These are phyloP conservation scores for Apophysomyces ossiformis DNA, from an alignment of 371 early-diverging fungal species.

Conservation along the genomic window DNA sequence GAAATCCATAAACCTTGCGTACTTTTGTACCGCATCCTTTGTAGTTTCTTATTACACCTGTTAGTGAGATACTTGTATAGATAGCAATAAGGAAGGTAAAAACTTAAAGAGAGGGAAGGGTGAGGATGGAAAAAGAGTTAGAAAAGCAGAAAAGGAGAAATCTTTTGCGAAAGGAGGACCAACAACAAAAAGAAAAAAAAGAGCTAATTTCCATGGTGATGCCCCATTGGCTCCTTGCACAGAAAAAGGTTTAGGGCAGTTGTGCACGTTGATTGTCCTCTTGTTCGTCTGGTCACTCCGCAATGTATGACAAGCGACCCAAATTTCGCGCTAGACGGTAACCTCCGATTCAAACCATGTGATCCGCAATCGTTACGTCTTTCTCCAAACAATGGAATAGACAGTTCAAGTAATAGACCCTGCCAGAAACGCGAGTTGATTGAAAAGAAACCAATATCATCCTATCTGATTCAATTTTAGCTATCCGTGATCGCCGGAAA, in stretches of 20 bases:
- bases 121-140: constrained; percentile 1
- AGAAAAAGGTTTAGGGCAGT: constrained; percentile 2
- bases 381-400: no score
- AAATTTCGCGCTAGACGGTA: background rate
- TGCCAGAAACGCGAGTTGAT: no score
- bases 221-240: constrained; percentile 1
- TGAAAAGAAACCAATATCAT: no score
- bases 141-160: constrained; percentile 5
- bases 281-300: constrained; percentile 3
- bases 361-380: background rate
- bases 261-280: constrained; percentile 11
- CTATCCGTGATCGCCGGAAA: no score
- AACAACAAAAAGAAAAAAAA: background rate
- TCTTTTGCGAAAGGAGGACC: background rate
- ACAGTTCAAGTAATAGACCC: no score
- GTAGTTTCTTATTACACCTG: background rate
- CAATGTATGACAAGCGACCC: constrained; percentile 2
- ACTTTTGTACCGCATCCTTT: constrained; percentile 14
- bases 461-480: no score
- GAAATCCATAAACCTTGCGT: constrained; percentile 19
- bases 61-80: background rate
- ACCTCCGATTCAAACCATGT: constrained; percentile 7
- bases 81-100: constrained; percentile 5
- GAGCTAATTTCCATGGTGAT: background rate
- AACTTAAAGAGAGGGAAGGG: constrained; percentile 4